Conservation (phyloP, 768 basidiomycete genomes). For the Calocera viscosa region DNA sequence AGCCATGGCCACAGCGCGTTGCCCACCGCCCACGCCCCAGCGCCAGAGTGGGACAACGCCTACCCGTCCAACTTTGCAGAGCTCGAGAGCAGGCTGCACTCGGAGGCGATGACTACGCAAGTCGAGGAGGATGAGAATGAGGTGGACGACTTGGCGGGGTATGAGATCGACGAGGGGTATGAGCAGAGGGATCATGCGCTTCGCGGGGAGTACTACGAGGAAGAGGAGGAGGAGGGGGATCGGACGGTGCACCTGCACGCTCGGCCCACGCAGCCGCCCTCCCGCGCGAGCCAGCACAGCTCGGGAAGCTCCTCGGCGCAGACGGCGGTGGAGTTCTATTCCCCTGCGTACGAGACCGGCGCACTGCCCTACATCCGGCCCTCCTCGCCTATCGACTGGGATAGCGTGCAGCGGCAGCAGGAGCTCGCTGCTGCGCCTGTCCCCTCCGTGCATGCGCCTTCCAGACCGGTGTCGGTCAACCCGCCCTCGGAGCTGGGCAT, state of each 20-base stretch:
- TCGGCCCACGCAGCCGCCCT: neutral
- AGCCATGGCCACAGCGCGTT: neutral
- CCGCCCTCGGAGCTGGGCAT: neutral
- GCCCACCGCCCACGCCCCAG: neutral
- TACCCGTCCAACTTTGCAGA: neutral
- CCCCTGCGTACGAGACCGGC: neutral
- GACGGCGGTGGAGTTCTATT: neutral
- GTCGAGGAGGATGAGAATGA: neutral
- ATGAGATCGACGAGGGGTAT: neutral
- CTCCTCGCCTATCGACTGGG: neutral
- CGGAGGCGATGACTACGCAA: neutral
- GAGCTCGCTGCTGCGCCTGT: neutral
- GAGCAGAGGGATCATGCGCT: neutral
- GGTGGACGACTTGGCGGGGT: neutral
- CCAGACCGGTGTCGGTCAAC: neutral
- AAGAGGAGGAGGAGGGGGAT: neutral
- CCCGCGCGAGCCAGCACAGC: neutral
- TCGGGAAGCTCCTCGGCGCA: neutral
- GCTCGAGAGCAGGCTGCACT: neutral
- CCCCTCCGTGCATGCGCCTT: neutral
- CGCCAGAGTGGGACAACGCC: neutral
- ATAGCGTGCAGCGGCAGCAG: neutral
- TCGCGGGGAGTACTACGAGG: neutral
- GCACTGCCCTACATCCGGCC: neutral
- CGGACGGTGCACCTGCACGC: neutral